Evolutionary conservation across 1,284 basidiomycete species (phyloP).

Genomic region (Mycosarcoma maydis): DNA sequence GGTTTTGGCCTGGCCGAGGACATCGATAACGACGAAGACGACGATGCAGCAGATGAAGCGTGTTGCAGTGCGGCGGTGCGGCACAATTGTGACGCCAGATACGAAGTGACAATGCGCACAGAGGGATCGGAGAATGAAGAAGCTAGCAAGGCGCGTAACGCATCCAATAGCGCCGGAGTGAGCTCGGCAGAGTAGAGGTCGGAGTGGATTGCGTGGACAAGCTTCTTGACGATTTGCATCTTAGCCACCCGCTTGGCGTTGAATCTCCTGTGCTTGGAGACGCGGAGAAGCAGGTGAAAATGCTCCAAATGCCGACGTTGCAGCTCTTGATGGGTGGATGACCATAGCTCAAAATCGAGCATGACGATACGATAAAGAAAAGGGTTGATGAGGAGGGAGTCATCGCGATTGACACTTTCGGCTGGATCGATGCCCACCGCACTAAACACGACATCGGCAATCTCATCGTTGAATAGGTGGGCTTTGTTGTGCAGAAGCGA

Average conservation of each 20-base stretch:
- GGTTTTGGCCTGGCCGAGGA: constrained; percentile 1
- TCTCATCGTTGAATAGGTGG: constrained; percentile 78
- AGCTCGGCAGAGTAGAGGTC: constrained; percentile 9
- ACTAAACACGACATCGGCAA: constrained; percentile 81
- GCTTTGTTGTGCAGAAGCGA: constrained; percentile 79
- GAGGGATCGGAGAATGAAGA: constrained; percentile 77
- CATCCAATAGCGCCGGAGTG: constrained; percentile 10
- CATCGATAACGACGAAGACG: not conserved
- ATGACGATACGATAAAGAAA: constrained; percentile 84
- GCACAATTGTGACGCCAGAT: constrained; percentile 83
- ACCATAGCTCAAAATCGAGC: constrained; percentile 91
- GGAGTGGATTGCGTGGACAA: constrained; percentile 77
- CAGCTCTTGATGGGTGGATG: constrained; percentile 75
- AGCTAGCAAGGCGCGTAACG: constrained; percentile 58
- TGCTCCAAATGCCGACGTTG: constrained; percentile 82
- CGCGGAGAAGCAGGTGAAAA: constrained; percentile 77
- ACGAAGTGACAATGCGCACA: constrained; percentile 85
- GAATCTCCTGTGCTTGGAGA: constrained; percentile 72
- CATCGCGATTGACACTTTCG: constrained; percentile 69
- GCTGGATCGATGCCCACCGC: constrained; percentile 78
- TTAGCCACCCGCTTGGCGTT: constrained; percentile 59
- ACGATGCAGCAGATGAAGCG: not conserved
- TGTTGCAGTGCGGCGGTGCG: constrained; percentile 61
- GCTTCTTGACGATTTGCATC: constrained; percentile 75
- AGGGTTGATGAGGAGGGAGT: constrained; percentile 77